These are phyloP conservation scores for Pseudogymnoascus sp. DNA, from an alignment of 2,329 filamentous ascomycete genomes.

Conservation along the genomic window DNA sequence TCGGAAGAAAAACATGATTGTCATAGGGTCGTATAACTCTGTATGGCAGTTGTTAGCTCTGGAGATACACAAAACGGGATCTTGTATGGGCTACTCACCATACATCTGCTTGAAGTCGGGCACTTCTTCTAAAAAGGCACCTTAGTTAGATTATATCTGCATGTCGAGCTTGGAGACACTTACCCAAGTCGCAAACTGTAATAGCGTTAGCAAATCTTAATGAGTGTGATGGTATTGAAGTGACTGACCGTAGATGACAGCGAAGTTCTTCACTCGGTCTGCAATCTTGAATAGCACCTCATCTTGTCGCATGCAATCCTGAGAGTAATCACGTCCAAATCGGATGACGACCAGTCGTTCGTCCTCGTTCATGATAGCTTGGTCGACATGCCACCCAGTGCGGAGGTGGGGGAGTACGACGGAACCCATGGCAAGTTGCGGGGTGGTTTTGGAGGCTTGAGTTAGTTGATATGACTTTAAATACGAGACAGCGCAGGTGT, in stretches of 20 bases:
- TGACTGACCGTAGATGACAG: conserved; percentile 63
- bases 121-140: conserved; percentile 53
- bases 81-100: conserved; percentile 36
- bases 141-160: neutral
- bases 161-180: neutral
- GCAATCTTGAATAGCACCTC: conserved; percentile 93
- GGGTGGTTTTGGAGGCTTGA: neutral
- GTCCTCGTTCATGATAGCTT: conserved; percentile 82
- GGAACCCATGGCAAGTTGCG: conserved; percentile 47
- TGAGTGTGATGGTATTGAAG: neutral
- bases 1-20: conserved; percentile 95
- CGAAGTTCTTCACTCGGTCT: conserved; percentile 88
- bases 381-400: conserved; percentile 96
- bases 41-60: conserved; percentile 5
- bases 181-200: conserved; percentile 64
- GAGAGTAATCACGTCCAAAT: conserved; percentile 80
- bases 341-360: conserved; percentile 89
- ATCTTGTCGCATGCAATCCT: conserved; percentile 75
- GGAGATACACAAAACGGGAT: conserved; percentile 2
- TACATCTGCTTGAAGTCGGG: conserved; percentile 97
- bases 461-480: neutral
- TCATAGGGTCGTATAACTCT: conserved; percentile 80
- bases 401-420: conserved; percentile 85
- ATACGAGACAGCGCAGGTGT: neutral
- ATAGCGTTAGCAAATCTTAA: neutral